Base-by-base conservation (phyloP, 495 filamentous ascomycete species). In the Neurospora sp. region DNA sequence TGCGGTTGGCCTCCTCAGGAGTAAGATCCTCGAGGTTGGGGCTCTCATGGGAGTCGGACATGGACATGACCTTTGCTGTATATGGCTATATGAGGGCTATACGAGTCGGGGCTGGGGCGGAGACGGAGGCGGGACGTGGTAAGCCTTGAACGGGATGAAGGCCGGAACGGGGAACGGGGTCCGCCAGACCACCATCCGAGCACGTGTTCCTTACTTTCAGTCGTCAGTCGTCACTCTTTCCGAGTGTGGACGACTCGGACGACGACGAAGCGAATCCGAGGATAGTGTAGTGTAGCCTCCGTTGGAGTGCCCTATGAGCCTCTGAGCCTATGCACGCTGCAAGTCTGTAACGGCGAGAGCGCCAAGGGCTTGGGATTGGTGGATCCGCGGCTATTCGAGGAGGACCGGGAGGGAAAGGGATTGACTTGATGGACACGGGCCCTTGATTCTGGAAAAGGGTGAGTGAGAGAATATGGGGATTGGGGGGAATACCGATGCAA, bases 1-100 rank as follows among this genome's bases (percentile, higher is more conserved):
- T 89, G 75, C 86, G 85, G 75, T 80, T 88, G 70, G 86, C 86
- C 78, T 89, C 86, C 78, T 88, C 87, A 23, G 85, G 85, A 40
- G 85, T 86, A 72, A 87, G 84, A 76, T 87, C 83, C 78, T 86
- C 82, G 69, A 86, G 78, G 70, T 71, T 77, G 66, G 80, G 78
- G 71, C 78, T 81, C n/a, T 81, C 78, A 20, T 83, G 79, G 10
- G 79, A 74, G 48, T 83, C 82, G 69, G 79, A 82, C 80, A 80
- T 81, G 44, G 73, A 44, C 40, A 23, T 42, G 66, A 66, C 59
- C 4, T 23, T 31, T 62, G 54, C 11, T 62, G 54, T 27, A 27
- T 27, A 59, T 16, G 48, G 14, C 48, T 59, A 59, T 62, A 31
- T 31, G 54, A 59, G 23, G 48, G 44, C 20, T 54, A 27, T 23